These are phyloP conservation scores for Mycosarcoma mackinlayi DNA, from an alignment of 1,284 basidiomycete species.

Conservation along the genomic window DNA sequence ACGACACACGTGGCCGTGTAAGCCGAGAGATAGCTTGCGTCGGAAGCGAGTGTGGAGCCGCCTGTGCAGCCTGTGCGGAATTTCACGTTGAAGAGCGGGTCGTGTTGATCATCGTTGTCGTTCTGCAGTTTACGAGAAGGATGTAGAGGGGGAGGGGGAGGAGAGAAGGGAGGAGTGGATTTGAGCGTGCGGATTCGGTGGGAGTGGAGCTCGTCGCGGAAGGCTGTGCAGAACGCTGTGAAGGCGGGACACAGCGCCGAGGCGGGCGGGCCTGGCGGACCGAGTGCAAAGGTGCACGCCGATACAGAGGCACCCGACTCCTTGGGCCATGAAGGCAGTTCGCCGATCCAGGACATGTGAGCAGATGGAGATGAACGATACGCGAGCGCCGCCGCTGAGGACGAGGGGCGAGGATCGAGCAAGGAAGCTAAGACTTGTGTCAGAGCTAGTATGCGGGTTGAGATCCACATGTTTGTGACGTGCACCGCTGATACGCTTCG, in stretches of 20 bases:
- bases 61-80: constrained; percentile 32
- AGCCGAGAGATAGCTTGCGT: constrained; percentile 16
- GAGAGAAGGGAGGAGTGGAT: constrained; percentile 7
- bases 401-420: background rate
- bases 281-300: constrained; percentile 35
- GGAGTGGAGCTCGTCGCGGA: constrained; percentile 13
- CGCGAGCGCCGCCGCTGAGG: too few relatives aligned
- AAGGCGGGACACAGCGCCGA: constrained; percentile 32
- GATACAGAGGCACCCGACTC: constrained; percentile 9
- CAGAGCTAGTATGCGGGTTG: constrained; percentile 12
- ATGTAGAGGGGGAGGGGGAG: too few relatives aligned
- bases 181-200: constrained; percentile 16
- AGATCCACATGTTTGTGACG: constrained; percentile 4
- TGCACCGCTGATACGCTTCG: too few relatives aligned
- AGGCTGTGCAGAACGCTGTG: constrained; percentile 12
- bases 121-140: background rate
- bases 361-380: background rate
- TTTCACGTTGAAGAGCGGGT: constrained; percentile 13
- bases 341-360: constrained; percentile 1
- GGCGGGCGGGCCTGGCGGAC: constrained; percentile 25
- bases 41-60: background rate
- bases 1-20: constrained; percentile 39
- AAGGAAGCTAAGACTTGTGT: background rate
- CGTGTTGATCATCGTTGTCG: constrained; percentile 12
- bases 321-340: constrained; percentile 7